phyloP scores from a whole-genome alignment of 164 flowering plant species.

The Liquidambar formosana region DNA sequence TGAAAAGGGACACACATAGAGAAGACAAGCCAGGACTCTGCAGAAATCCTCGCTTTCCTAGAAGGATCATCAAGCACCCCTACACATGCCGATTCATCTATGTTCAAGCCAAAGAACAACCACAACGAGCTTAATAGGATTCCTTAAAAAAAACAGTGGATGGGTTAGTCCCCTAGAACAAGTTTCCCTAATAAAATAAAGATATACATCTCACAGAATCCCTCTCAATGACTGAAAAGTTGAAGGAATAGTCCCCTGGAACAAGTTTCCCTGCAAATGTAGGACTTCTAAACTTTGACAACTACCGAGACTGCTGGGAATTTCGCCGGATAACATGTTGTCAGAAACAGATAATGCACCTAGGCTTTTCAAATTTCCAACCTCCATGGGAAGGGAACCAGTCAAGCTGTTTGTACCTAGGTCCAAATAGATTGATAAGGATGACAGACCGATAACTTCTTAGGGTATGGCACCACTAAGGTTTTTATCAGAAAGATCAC shows the following conservation, averaged over 20 bases:
- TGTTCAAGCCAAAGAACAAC: too few species aligned
- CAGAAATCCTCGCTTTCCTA: too few species aligned
- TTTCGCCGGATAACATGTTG: conserved; percentile 3
- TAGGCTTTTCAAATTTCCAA: conserved; percentile 6
- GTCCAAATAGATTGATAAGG: background rate
- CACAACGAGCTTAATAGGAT: too few species aligned
- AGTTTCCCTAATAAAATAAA: too few species aligned
- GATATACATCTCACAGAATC: too few species aligned
- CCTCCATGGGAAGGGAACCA: conserved; percentile 8
- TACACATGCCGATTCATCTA: too few species aligned
- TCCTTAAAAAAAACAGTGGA: too few species aligned
- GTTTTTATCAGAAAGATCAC: conserved; percentile 5
- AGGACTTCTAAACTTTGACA: background rate
- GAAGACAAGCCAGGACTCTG: too few species aligned
- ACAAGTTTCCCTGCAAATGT: background rate
- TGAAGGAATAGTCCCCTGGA: conserved; percentile 11
- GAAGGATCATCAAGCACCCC: too few species aligned
- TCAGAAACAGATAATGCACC: background rate
- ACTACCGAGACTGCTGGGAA: conserved; percentile 6
- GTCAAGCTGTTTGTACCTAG: conserved; percentile 5
- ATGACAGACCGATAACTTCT: background rate
- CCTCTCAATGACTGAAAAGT: conserved; percentile 7
- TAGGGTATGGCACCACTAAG: conserved; percentile 16
- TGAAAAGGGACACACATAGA: too few species aligned
- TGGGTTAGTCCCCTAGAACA: too few species aligned